phyloP scores from a whole-genome alignment of 78 protist species.

The Creolimax fragrantissima region DNA sequence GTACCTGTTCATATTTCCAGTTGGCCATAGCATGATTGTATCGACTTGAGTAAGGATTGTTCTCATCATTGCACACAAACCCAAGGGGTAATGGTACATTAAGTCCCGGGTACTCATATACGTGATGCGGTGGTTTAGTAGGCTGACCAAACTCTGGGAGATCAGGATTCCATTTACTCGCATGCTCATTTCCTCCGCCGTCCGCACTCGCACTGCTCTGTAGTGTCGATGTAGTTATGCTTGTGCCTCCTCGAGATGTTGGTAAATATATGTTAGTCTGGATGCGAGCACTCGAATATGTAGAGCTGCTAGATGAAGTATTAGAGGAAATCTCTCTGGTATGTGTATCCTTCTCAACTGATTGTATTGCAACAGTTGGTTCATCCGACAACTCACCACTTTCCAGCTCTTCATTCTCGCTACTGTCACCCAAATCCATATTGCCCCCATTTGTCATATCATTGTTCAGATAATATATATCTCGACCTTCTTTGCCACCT shows the following conservation, averaged over 20 bases:
- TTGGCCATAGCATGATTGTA: too few relatives aligned
- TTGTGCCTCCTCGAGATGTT: not conserved
- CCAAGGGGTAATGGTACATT: too few relatives aligned
- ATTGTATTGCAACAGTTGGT: not conserved
- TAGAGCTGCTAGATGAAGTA: too few relatives aligned
- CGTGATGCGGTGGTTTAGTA: not conserved
- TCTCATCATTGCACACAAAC: too few relatives aligned
- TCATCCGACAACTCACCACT: not conserved
- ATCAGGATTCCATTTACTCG: not conserved
- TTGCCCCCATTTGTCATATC: not conserved
- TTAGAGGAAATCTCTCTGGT: too few relatives aligned
- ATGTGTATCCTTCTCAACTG: not conserved
- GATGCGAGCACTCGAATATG: not conserved
- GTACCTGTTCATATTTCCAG: too few relatives aligned
- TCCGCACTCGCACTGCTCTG: not conserved
- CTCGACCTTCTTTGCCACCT: not conserved
- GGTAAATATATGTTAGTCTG: not conserved
- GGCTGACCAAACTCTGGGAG: not conserved
- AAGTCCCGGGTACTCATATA: not conserved
- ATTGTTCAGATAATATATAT: not conserved
- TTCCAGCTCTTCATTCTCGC: not conserved
- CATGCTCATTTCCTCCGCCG: not conserved
- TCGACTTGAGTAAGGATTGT: too few relatives aligned
- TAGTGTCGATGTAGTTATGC: not conserved
- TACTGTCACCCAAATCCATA: not conserved